Conservation (phyloP, 306 rosid species). For the Heteromeles arbutifolia region DNA sequence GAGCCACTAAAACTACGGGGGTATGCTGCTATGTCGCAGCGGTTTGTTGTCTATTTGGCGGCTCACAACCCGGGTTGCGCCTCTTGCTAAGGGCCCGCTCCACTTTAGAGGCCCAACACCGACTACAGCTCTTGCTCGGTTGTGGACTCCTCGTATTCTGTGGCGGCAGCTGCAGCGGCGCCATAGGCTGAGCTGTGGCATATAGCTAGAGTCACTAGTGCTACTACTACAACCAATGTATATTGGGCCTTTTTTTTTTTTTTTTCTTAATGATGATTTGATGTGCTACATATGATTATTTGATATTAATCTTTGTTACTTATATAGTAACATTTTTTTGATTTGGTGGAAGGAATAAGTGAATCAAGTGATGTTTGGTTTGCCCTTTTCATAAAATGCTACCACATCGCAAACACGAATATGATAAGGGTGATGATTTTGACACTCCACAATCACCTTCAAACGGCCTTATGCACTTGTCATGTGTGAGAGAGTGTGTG, state of each 20-base stretch:
- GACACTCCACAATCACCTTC: too few relatives aligned
- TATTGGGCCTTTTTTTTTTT: background rate
- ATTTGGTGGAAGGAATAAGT: too few relatives aligned
- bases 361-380: too few relatives aligned
- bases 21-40: conserved; percentile 51
- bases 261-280: too few relatives aligned
- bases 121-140: conserved; percentile 62
- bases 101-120: conserved; percentile 56
- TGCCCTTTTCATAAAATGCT: too few relatives aligned
- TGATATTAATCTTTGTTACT: too few relatives aligned
- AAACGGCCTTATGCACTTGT: too few relatives aligned
- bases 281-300: too few relatives aligned
- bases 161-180: conserved; percentile 12
- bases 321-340: too few relatives aligned
- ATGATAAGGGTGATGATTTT: too few relatives aligned
- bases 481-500: too few relatives aligned
- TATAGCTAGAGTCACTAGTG: background rate
- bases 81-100: conserved; percentile 54
- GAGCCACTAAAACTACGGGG: conserved; percentile 7
- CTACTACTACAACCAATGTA: background rate
- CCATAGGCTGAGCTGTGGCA: background rate
- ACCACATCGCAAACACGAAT: too few relatives aligned
- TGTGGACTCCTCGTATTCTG: conserved; percentile 56
- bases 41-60: conserved; percentile 58
- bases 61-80: conserved; percentile 43